These are phyloP conservation scores for Bocquillonia castaneifolia DNA, from an alignment of 441 rosid species.

Conservation along the genomic window DNA sequence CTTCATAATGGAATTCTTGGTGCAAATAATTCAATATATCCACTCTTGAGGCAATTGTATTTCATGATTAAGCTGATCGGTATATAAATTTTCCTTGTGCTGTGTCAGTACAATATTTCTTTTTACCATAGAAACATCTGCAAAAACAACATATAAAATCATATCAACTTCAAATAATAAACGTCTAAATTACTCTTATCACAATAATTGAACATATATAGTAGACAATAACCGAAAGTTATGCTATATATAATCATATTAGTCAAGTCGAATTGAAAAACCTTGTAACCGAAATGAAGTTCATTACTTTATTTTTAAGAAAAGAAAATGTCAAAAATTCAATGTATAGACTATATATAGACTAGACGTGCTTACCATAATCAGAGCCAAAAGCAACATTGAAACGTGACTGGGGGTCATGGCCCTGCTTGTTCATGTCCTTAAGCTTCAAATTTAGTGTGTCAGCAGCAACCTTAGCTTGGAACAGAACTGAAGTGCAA, in stretches of 20 bases:
- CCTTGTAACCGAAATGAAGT: too few relatives aligned
- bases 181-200: not conserved
- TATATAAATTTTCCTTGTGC: constrained; percentile 34
- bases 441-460: constrained; percentile 36
- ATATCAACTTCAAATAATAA: too few relatives aligned
- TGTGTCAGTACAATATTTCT: constrained; percentile 35
- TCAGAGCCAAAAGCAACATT: constrained; percentile 30
- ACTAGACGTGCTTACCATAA: constrained; percentile 35
- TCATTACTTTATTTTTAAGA: too few relatives aligned
- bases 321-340: too few relatives aligned
- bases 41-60: constrained; percentile 58
- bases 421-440: constrained; percentile 11
- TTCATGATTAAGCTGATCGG: constrained; percentile 31
- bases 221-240: too few relatives aligned
- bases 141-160: not conserved
- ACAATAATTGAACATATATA: too few relatives aligned
- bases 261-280: too few relatives aligned
- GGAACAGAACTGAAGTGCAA: constrained; percentile 35
- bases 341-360: too few relatives aligned
- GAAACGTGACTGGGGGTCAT: constrained; percentile 27
- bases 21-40: constrained; percentile 38
- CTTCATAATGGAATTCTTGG: not conserved
- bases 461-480: constrained; percentile 45
- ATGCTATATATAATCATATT: too few relatives aligned
- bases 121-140: constrained; percentile 46